Base-by-base conservation (phyloP, 2,329 filamentous ascomycete species). In the Colletotrichum aenigma region DNA sequence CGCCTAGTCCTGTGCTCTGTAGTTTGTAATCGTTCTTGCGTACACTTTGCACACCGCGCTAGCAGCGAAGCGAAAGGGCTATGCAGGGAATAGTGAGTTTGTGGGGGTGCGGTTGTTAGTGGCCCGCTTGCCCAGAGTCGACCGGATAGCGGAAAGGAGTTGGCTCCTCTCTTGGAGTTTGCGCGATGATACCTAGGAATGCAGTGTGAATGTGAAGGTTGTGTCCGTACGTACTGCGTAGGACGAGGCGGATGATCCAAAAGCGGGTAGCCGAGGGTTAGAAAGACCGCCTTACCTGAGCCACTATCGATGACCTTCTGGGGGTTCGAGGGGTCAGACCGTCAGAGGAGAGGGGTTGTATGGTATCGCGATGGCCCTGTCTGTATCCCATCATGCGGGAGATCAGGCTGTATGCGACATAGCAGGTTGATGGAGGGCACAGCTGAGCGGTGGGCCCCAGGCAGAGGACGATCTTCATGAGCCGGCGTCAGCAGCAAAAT, bases 101-200 rank as follows among this genome's bases (percentile, higher is more conserved):
- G 74, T 71, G 74, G 74, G 66, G 58, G 24, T 61, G 65, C 38
- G 56, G 36, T 66, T 24, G 32, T 71, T 65, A 43, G 55, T 67
- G 65, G 56, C 43, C 74, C 70, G 56, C 43, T 56, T 36, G 69
- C 69, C 38, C 21, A 62, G 61, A 66, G 55, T 43, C 48, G 32
- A 36, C 30, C 66, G 71, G 74, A 70, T 67, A 66, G 71, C 74
- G 74, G 74, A 71, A 75, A 62, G 74, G 48, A 75, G 74, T 62
- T 61, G 60, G 66, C 21, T 43, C 55, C 56, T 56, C 60, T 56
- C 36, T 21, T 66, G 43, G 71, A 56, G 55, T 61, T 74, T 26
- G 60, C 62, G 43, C 74, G 52, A 76, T 76, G 74, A 71, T 76
- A 75, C 74, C 28, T 52, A 65, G 36, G 34, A 73, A 38, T 58